Evolutionary conservation across 768 basidiomycete species (phyloP).

Genomic region (Suillus brevipes): DNA sequence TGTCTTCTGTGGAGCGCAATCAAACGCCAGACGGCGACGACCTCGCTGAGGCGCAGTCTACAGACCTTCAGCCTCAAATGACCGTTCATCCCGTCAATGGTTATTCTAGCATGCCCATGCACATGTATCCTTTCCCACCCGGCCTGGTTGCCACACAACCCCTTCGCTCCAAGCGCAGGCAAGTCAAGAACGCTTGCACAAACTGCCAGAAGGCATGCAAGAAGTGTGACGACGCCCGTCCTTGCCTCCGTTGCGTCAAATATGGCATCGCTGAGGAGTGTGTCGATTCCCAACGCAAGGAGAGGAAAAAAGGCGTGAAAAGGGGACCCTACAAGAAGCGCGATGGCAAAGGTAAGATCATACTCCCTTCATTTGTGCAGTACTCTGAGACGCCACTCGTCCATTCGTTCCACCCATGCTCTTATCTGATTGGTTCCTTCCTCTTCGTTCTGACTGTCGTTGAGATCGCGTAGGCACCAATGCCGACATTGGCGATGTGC

Average conservation of each 20-base stretch:
- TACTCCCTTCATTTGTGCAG: conserved; percentile 19
- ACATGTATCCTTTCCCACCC: conserved; percentile 69
- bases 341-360: conserved; percentile 78
- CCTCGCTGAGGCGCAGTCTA: conserved; percentile 32
- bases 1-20: conserved; percentile 42
- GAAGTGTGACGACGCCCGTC: conserved; percentile 89
- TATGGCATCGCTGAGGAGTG: conserved; percentile 88
- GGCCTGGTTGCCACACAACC: conserved; percentile 46
- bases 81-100: conserved; percentile 50
- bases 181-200: conserved; percentile 91
- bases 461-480: conserved; percentile 60
- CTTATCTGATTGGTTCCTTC: conserved; percentile 7
- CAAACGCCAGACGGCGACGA: conserved; percentile 43
- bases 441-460: conserved; percentile 44
- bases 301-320: conserved; percentile 86
- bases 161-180: conserved; percentile 74
- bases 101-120: conserved; percentile 58
- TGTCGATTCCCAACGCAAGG: conserved; percentile 88
- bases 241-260: conserved; percentile 90
- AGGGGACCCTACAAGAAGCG: conserved; percentile 93
- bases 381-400: conserved; percentile 12
- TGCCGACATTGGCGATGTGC: conserved; percentile 46
- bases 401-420: conserved; percentile 1
- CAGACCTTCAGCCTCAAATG: conserved; percentile 47
- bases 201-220: conserved; percentile 92